Conservation (phyloP, 371 early-diverging fungal species). For the Haplosporangium sp. region DNA sequence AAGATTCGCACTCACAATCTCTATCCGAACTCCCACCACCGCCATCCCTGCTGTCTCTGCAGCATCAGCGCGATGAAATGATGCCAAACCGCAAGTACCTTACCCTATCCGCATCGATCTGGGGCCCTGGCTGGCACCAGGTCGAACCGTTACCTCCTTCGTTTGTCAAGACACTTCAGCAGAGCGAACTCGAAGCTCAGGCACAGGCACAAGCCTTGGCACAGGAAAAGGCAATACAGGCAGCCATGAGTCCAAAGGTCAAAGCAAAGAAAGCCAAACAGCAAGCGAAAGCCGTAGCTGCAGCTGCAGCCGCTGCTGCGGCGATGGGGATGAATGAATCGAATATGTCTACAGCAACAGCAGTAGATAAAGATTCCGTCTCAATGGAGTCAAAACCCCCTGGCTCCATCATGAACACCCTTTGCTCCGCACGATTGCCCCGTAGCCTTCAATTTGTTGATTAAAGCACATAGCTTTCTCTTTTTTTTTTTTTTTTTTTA, state of each 20-base stretch:
- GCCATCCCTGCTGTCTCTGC: neutral
- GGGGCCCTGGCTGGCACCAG: conserved; percentile 52
- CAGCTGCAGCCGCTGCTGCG: conserved; percentile 16
- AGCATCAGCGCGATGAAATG: neutral
- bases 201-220: conserved; percentile 16
- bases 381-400: neutral
- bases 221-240: conserved; percentile 25
- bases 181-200: conserved; percentile 31
- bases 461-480: neutral
- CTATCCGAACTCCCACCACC: conserved; percentile 11
- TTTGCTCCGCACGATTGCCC: conserved; percentile 29
- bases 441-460: conserved; percentile 50
- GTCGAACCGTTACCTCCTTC: conserved; percentile 44
- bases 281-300: conserved; percentile 27
- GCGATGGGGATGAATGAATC: neutral
- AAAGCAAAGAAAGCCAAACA: conserved; percentile 35
- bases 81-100: conserved; percentile 16
- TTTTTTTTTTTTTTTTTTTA: neutral
- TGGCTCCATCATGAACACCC: neutral
- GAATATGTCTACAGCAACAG: neutral
- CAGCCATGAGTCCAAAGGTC: conserved; percentile 17
- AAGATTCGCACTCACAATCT: neutral
- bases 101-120: conserved; percentile 37
- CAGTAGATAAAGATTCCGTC: neutral
- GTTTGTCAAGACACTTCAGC: conserved; percentile 31